phyloP scores from a whole-genome alignment of 345 rosid species.

The Reutealis trisperma region DNA sequence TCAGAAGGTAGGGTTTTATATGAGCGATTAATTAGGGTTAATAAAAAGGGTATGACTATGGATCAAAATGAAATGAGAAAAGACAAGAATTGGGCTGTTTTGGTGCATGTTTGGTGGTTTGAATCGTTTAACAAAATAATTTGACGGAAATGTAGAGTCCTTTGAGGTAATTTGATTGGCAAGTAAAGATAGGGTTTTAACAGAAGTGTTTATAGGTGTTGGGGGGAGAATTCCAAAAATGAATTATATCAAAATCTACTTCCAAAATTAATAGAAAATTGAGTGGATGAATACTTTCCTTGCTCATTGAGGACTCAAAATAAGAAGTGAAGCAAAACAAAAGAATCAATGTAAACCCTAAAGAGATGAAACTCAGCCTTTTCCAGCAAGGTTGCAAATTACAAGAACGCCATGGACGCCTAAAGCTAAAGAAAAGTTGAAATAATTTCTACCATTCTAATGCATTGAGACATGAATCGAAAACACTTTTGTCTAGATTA shows the following conservation, averaged over 20 bases:
- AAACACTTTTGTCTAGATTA: background rate
- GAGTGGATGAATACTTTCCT: background rate
- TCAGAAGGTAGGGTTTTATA: background rate
- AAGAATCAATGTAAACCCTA: background rate
- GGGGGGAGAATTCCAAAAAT: background rate
- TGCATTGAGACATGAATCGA: background rate
- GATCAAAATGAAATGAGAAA: background rate
- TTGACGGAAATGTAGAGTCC: background rate
- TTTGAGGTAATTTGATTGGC: background rate
- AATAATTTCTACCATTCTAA: background rate
- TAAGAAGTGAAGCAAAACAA: background rate
- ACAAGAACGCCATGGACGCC: background rate
- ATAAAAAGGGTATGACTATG: background rate
- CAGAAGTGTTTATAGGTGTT: background rate
- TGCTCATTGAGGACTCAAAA: background rate
- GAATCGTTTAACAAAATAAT: background rate
- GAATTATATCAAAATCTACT: background rate
- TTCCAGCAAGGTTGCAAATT: background rate
- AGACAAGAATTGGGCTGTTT: background rate
- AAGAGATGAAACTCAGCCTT: background rate
- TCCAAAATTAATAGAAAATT: background rate
- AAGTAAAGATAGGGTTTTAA: background rate
- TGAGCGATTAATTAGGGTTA: background rate
- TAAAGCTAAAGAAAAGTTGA: background rate
- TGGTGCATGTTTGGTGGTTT: background rate